Conservation (phyloP, 495 filamentous ascomycete species). For the Poronia punctata region DNA sequence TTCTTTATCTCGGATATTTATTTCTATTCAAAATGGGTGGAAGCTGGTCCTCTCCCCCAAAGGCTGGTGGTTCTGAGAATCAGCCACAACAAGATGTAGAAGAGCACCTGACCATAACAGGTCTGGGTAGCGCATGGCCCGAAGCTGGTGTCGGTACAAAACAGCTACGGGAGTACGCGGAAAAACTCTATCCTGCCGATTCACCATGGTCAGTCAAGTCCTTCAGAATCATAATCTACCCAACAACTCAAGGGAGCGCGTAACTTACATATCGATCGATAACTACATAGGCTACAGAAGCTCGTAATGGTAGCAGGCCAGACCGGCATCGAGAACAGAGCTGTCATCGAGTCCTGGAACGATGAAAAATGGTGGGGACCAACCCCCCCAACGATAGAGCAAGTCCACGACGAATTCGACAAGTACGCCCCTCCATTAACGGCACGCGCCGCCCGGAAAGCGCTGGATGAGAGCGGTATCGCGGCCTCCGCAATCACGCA, state of each 20-base stretch:
- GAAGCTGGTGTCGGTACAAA: background rate
- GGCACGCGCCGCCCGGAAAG: slow-evolving; percentile 31
- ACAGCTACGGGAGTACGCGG: slow-evolving; percentile 2
- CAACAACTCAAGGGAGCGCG: background rate
- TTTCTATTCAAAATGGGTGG: too few relatives aligned
- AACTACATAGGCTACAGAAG: slow-evolving; percentile 4
- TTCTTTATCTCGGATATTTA: too few relatives aligned
- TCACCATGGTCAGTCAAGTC: too few relatives aligned
- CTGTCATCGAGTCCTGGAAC: slow-evolving; percentile 8
- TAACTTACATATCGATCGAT: background rate
- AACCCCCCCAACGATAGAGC: slow-evolving; percentile 6
- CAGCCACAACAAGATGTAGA: background rate
- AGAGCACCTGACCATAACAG: slow-evolving; percentile 6
- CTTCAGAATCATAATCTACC: too few relatives aligned
- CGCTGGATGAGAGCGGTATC: slow-evolving; percentile 28
- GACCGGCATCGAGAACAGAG: slow-evolving; percentile 3
- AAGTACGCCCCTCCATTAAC: slow-evolving; percentile 18
- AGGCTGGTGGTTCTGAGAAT: too few relatives aligned
- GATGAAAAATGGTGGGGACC: slow-evolving; percentile 5
- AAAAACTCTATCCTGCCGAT: slow-evolving; percentile 6
- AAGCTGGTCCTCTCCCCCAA: too few relatives aligned
- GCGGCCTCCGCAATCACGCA: slow-evolving; percentile 32
- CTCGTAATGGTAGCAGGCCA: slow-evolving; percentile 2
- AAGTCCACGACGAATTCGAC: slow-evolving; percentile 5
- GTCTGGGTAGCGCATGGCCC: slow-evolving; percentile 4